Base-by-base conservation (phyloP, 2,329 filamentous ascomycete species). In the Chaetomiaceae sp. region DNA sequence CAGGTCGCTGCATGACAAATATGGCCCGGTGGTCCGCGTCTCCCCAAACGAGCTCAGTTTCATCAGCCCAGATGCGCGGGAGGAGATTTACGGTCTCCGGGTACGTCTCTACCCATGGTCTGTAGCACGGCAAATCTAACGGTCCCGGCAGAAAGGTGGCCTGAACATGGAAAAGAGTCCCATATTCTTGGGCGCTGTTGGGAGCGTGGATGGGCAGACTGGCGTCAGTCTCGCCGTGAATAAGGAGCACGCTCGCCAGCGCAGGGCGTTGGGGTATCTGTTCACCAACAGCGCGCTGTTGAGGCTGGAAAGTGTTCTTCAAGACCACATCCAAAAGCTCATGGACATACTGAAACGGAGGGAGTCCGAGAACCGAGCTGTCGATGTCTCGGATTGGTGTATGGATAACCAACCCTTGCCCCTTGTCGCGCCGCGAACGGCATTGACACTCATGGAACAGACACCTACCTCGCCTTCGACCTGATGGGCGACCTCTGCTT, bases 141-240 rank as follows among this genome's bases (percentile, higher is more conserved):
- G 13, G 14, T 14, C 30, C 5, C 27, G 19, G 19, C 19, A 45
- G 43, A 45, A 45, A 38, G 33, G 33, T 8, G 43, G 43, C n/a
- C 23, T 45, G 9, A 44, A 44, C 30, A 45, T 45, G 43, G 43
- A 45, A 9, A 45, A 45, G n/a, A 45, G 43, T 21, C 43, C 43
- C 4, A 45, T 45, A 19, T 45, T 45, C 4, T 21, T 45, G 5
- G 43, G 43, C 1, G 43, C 43, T 2, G 43, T 45, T 5, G 43
- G 43, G 7, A 25, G 14, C 3, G 43, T 45, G 3, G 43, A 45
- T 23, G 43, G 43, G 10, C 43, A 45, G 21, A 45, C 43, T 5
- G 43, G 43, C 20, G 43, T 45, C 13, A 45, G 43, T 20, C 34
- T 45, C 7, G 43, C 43, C 2, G n/a, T 45, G 2, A 38, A 45